Percentiles rank a stretch among this genome's conserved stretches.
phyloP scores from a whole-genome alignment of 805 yeast species.

The Alloascoidea africana region DNA sequence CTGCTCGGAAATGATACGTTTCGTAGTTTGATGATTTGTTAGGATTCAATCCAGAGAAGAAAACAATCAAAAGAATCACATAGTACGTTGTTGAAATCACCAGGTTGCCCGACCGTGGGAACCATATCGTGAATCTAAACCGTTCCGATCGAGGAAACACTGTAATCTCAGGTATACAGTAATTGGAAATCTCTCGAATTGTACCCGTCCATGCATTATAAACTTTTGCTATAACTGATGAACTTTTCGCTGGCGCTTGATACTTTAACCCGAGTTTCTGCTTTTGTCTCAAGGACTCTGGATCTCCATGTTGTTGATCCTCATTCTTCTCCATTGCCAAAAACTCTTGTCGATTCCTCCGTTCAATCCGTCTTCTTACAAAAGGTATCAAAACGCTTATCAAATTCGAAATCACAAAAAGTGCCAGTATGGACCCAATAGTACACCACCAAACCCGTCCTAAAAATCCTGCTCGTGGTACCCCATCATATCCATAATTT shows the following conservation, averaged over 20 bases:
- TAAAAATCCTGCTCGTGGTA: slow-evolving; percentile 13
- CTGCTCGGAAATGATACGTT: slow-evolving; percentile 11
- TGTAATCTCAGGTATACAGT: neutral
- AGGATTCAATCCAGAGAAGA: slow-evolving; percentile 8
- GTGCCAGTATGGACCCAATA: slow-evolving; percentile 9
- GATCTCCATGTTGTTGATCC: too few relatives aligned
- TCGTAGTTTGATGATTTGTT: slow-evolving; percentile 8
- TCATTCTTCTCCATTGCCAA: too few relatives aligned
- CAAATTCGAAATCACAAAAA: neutral
- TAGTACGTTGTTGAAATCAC: slow-evolving; percentile 6
- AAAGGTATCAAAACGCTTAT: too few relatives aligned
- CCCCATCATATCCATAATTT: slow-evolving; percentile 8
- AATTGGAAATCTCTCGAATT: slow-evolving; percentile 1
- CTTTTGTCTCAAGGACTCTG: too few relatives aligned
- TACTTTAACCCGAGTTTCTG: neutral
- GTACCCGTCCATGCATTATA: neutral
- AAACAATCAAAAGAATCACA: slow-evolving; percentile 8
- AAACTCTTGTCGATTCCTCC: slow-evolving; percentile 4
- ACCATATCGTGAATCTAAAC: neutral
- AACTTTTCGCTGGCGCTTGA: neutral
- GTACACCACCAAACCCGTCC: slow-evolving; percentile 12
- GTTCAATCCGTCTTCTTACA: slow-evolving; percentile 4
- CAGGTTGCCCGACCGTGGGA: neutral
- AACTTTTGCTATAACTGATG: neutral
- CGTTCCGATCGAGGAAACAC: neutral